phyloP scores from a whole-genome alignment of 1,284 basidiomycete genomes.

The Xerocomus nothofagi region DNA sequence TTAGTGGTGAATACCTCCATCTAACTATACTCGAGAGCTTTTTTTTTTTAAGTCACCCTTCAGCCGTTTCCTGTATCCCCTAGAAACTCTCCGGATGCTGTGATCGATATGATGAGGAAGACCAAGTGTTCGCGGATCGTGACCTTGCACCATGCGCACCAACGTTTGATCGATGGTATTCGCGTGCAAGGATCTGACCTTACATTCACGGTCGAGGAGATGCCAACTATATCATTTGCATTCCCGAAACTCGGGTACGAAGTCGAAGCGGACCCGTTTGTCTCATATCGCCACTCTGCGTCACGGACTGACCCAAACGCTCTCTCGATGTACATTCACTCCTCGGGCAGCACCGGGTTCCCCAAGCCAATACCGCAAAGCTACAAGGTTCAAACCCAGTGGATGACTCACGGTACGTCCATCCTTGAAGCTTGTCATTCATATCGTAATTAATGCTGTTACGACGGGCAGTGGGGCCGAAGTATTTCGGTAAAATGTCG shows the following conservation, averaged over 20 bases:
- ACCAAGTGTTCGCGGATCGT: slow-evolving; percentile 31
- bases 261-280: slow-evolving; percentile 21
- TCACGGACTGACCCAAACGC: slow-evolving; percentile 11
- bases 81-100: slow-evolving; percentile 31
- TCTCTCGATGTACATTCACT: slow-evolving; percentile 29
- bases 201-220: slow-evolving; percentile 22
- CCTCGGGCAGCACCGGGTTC: slow-evolving; percentile 37
- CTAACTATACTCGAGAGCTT: not conserved
- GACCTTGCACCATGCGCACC: slow-evolving; percentile 23
- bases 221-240: slow-evolving; percentile 25
- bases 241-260: slow-evolving; percentile 35
- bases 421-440: no score
- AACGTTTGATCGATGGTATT: slow-evolving; percentile 25
- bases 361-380: slow-evolving; percentile 31
- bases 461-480: no score
- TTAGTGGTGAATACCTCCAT: slow-evolving; percentile 20
- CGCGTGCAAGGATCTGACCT: no score
- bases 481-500: no score
- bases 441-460: no score
- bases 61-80: slow-evolving; percentile 36
- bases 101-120: slow-evolving; percentile 29
- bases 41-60: not conserved
- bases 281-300: slow-evolving; percentile 21
- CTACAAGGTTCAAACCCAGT: slow-evolving; percentile 8
- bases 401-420: no score